Evolutionary conservation across 1,139 yeast genomes (phyloP), one percentile per base, ranked within the genome.

Genomic region (Suhomyces yuchorum): DNA sequence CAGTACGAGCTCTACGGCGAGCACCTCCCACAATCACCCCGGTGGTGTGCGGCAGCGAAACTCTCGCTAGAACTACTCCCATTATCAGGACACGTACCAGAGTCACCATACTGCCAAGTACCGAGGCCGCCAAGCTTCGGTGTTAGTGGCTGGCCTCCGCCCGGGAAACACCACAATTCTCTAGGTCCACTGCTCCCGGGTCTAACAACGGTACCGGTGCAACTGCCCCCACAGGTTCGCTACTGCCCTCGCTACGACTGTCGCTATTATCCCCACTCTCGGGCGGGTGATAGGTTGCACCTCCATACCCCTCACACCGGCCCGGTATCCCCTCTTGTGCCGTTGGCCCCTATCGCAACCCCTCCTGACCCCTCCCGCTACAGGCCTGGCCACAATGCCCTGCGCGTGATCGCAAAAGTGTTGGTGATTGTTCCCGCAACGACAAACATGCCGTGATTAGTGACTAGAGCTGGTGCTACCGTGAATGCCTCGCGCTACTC

Each of bases 351-450:
- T 17, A 33, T 18, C 20, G n/a, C n/a, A 18, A 7, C 36, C 36
- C 36, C 36, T 33, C 36, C 9, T 14, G 20, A n/a, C 36, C 19
- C 36, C 36, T 33, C 36, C 36, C 36, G 36, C 20, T 33, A 33
- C 36, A 33, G 36, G 36, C 36, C 11, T 33, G 5, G 36, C 36
- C 18, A 18, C 20, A 33, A 26, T 26, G n/a, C 14, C 6, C 12
- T 26, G 14, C 30, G 2, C 11, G 14, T 26, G 30, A 26, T 26
- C 14, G 4, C n/a, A 12, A 26, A 11, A 12, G 14, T 12, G 14
- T 12, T 12, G 14, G 12, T 12, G 14, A 11, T 26, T 26, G 30
- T 26, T 12, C 3, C 11, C 28, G n/a, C n/a, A n/a, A n/a, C n/a
- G n/a, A 11, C 28, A 3, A 24, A 8, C 30, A 26, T 12, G 14